A percentile compares a stretch with the other conserved stretches of the same genome.
Conservation (phyloP, 257 asterid genomes). For the Primulina huaijiensis region DNA sequence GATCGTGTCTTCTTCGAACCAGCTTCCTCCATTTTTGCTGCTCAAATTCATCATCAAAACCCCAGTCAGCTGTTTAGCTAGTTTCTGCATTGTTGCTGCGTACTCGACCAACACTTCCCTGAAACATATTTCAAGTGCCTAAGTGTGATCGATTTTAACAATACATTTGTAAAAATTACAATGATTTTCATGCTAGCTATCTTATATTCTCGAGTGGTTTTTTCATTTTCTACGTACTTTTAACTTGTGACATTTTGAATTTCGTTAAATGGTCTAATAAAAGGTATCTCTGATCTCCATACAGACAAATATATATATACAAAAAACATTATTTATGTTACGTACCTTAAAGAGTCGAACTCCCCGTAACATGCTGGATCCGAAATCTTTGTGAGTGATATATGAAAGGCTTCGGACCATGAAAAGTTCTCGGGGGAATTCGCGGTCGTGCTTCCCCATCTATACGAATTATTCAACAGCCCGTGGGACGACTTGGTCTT, state of each 20-base stretch:
- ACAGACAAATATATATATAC: neutral
- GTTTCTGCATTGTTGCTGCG: slow-evolving; percentile 56
- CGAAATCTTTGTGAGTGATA: slow-evolving; percentile 51
- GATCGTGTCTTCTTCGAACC: slow-evolving; percentile 34
- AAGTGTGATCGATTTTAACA: neutral
- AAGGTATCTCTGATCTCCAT: neutral
- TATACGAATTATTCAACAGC: slow-evolving; percentile 52
- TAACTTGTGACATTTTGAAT: too few species aligned
- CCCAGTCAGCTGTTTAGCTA: slow-evolving; percentile 43
- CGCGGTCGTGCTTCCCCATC: slow-evolving; percentile 67
- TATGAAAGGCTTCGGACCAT: slow-evolving; percentile 77
- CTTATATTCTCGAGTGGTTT: too few species aligned
- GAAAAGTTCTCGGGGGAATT: slow-evolving; percentile 49
- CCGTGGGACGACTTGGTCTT: slow-evolving; percentile 45
- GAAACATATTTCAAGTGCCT: neutral
- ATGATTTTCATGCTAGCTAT: too few species aligned
- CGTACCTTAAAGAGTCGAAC: slow-evolving; percentile 57
- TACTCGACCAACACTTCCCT: slow-evolving; percentile 70
- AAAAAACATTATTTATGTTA: neutral
- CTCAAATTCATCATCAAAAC: slow-evolving; percentile 46
- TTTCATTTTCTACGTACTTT: too few species aligned
- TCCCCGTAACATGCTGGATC: slow-evolving; percentile 49
- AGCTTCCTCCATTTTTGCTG: slow-evolving; percentile 7
- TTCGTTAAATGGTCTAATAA: too few species aligned
- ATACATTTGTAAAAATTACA: neutral